phyloP scores from a whole-genome alignment of 1,139 yeast species.

The Nakaseomyces glabratus region DNA sequence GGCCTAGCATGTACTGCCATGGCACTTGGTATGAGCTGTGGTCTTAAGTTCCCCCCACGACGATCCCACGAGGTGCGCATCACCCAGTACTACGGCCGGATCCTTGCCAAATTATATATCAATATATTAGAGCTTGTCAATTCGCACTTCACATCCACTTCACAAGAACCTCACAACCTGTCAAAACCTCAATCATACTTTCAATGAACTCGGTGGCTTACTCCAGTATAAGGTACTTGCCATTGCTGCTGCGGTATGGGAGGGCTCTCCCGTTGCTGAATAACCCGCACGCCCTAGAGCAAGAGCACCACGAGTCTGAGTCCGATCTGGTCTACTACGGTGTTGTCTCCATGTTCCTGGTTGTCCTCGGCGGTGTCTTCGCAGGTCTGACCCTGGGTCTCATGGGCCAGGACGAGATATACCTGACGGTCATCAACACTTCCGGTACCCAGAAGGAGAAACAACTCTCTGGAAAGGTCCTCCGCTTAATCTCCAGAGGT shows the following conservation, averaged over 20 bases:
- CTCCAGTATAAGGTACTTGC: conserved; percentile 2
- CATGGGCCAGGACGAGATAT: conserved; percentile 97
- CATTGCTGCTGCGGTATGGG: conserved; percentile 4
- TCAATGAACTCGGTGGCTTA: conserved; percentile 1
- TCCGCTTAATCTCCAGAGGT: conserved; percentile 65
- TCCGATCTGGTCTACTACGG: conserved; percentile 3
- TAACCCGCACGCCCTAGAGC: not conserved
- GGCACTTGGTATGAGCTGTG: too few relatives aligned
- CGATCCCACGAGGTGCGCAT: too few relatives aligned
- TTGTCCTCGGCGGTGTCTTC: conserved; percentile 86
- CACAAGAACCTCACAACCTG: too few relatives aligned
- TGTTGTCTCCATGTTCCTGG: conserved; percentile 57
- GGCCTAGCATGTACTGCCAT: too few relatives aligned
- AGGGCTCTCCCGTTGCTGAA: conserved; percentile 2
- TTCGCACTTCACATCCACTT: too few relatives aligned
- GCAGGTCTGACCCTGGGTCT: conserved; percentile 92
- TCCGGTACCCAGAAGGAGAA: conserved; percentile 52
- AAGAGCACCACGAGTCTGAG: not conserved
- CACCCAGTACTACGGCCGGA: too few relatives aligned
- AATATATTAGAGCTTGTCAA: too few relatives aligned
- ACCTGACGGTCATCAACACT: conserved; percentile 53
- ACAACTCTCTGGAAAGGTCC: conserved; percentile 63
- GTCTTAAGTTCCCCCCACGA: too few relatives aligned
- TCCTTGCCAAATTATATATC: too few relatives aligned
- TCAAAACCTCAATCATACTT: too few relatives aligned